These are phyloP conservation scores for Biscutella auriculata DNA, from an alignment of 441 rosid species.

Conservation along the genomic window DNA sequence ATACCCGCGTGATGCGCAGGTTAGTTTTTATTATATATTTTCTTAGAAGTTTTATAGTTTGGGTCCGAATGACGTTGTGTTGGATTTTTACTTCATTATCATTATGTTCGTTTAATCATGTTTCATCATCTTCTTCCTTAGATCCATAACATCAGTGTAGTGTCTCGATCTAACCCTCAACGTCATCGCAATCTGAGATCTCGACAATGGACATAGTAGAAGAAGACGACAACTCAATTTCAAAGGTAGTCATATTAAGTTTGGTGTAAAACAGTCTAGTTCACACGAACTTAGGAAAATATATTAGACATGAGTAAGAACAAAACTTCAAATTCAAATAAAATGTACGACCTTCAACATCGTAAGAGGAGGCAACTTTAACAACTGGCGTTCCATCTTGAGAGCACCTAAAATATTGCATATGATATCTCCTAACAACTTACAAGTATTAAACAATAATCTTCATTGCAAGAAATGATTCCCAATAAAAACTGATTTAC, in stretches of 20 bases:
- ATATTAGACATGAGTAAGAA: not conserved
- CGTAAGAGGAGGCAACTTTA: conserved; percentile 66
- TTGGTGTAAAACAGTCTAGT: not conserved
- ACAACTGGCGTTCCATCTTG: conserved; percentile 95
- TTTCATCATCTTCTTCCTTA: no score
- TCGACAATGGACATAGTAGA: no score
- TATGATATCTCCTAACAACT: not conserved
- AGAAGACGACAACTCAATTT: no score
- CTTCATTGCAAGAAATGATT: not conserved
- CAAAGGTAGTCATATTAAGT: not conserved
- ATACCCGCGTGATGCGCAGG: no score
- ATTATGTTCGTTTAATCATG: no score
- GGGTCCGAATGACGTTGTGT: no score
- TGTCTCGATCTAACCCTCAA: no score
- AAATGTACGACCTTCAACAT: conserved; percentile 62
- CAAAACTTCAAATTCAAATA: conserved; percentile 78
- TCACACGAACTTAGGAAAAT: not conserved
- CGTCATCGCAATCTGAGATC: no score
- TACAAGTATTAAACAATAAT: not conserved
- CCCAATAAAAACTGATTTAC: conserved; percentile 24
- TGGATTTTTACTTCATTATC: no score
- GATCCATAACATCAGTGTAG: no score
- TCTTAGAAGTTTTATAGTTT: no score
- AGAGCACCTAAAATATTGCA: conserved; percentile 56
- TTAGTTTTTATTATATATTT: no score